Conservation (phyloP, 2,329 filamentous ascomycete species). For the Fusarium metavorans region DNA sequence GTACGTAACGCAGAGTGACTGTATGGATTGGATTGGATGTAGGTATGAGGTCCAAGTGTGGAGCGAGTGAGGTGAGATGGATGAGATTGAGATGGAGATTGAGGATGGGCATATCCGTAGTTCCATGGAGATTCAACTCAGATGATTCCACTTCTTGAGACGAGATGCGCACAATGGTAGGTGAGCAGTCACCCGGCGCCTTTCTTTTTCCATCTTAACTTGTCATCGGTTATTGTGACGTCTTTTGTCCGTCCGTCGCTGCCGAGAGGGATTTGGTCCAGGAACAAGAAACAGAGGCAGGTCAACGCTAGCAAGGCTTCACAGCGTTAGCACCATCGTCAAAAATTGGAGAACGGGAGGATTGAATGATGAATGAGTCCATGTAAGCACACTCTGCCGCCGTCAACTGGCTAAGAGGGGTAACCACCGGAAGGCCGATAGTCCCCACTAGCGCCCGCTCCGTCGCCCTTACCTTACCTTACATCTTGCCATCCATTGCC, state of each 20-base stretch:
- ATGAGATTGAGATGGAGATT: slow-evolving; percentile 6
- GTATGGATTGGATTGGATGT: neutral
- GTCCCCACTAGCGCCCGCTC: slow-evolving; percentile 9
- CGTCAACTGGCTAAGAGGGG: slow-evolving; percentile 25
- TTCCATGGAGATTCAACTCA: slow-evolving; percentile 11
- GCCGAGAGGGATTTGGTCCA: slow-evolving; percentile 13
- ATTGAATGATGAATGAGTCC: neutral
- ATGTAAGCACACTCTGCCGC: slow-evolving; percentile 20
- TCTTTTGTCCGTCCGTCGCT: slow-evolving; percentile 8
- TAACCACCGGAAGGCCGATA: slow-evolving; percentile 4
- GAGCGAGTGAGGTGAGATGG: slow-evolving; percentile 24
- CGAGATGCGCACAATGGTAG: slow-evolving; percentile 28
- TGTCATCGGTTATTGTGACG: neutral
- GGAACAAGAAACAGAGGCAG: slow-evolving; percentile 17
- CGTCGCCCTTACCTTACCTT: neutral
- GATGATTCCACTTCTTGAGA: neutral
- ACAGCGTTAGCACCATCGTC: slow-evolving; percentile 1
- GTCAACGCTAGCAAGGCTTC: slow-evolving; percentile 13
- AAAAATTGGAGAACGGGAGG: slow-evolving; percentile 12
- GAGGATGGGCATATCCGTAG: neutral
- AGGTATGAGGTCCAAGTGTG: slow-evolving; percentile 14
- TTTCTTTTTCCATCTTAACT: slow-evolving; percentile 9
- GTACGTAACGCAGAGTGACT: slow-evolving; percentile 7
- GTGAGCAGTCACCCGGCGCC: slow-evolving; percentile 23
- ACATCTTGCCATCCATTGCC: slow-evolving; percentile 1